A percentile compares a stretch with the other conserved stretches of the same genome.
These are phyloP conservation scores for Phellopilus nigrolimitatus DNA, from an alignment of 1,284 basidiomycete species.

Conservation along the genomic window DNA sequence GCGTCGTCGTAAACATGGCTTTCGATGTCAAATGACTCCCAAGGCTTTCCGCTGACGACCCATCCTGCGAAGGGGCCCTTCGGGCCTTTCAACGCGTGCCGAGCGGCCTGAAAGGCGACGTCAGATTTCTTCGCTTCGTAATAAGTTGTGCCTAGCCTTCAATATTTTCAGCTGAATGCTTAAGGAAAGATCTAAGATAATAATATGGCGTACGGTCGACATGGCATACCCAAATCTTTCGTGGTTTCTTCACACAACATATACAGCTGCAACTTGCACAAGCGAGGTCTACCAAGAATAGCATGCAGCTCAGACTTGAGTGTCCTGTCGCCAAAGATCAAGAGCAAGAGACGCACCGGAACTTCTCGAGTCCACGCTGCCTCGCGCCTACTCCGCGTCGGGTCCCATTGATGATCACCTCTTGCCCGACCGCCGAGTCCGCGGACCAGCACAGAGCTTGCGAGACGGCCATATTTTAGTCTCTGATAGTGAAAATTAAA, in stretches of 20 bases:
- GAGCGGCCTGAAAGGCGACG: slow-evolving; percentile 43
- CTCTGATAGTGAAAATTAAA: slow-evolving; percentile 18
- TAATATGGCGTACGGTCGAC: slow-evolving; percentile 15
- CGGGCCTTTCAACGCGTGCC: slow-evolving; percentile 38
- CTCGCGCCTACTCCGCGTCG: slow-evolving; percentile 71
- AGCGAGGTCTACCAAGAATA: slow-evolving; percentile 36
- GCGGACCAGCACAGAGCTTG: slow-evolving; percentile 67
- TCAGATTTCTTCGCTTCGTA: slow-evolving; percentile 29
- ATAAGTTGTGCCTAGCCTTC: slow-evolving; percentile 30
- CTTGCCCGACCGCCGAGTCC: slow-evolving; percentile 39
- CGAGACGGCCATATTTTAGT: slow-evolving; percentile 24
- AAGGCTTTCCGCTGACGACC: slow-evolving; percentile 47
- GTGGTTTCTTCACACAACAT: slow-evolving; percentile 33
- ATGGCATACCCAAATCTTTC: slow-evolving; percentile 20
- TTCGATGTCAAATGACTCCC: slow-evolving; percentile 44
- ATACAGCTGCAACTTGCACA: slow-evolving; percentile 48
- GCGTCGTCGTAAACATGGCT: slow-evolving; percentile 14
- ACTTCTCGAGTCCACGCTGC: slow-evolving; percentile 55
- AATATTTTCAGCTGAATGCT: not conserved
- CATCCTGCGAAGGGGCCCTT: slow-evolving; percentile 53
- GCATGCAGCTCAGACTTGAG: not conserved
- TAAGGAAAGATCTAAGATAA: slow-evolving; percentile 3
- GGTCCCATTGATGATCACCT: slow-evolving; percentile 73
- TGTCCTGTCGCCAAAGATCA: not conserved
- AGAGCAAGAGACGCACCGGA: slow-evolving; percentile 40